Conservation (phyloP, 2,329 filamentous ascomycete species). For the Paracorniculantispora psalliotae region DNA sequence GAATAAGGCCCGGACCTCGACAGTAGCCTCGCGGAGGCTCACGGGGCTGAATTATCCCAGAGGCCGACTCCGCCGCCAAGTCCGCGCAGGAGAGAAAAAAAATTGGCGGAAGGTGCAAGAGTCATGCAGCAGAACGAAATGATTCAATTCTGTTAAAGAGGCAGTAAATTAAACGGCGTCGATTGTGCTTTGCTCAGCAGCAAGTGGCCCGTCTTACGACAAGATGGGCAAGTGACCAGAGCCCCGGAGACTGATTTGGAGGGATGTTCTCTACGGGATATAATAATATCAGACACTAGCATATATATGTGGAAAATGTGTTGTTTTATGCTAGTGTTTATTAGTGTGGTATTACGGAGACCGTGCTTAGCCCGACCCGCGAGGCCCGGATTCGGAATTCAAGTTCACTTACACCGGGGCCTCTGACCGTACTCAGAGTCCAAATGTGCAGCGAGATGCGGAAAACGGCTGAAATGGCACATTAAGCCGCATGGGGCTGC, state of each 20-base stretch:
- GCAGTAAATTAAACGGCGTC: not conserved
- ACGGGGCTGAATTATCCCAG: not conserved
- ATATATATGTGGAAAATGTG: fast-evolving
- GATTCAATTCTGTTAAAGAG: not conserved
- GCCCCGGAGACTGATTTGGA: not conserved
- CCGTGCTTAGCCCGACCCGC: conserved; percentile 1
- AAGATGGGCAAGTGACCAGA: not conserved
- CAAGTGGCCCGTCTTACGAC: not conserved
- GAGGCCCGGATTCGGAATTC: not conserved
- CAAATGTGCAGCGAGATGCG: not conserved
- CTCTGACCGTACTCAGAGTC: not conserved
- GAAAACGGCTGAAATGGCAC: not conserved
- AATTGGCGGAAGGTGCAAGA: not conserved
- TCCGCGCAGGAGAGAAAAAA: not conserved
- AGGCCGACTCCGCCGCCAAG: not conserved
- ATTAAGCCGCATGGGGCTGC: not conserved
- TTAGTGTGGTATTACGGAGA: not conserved
- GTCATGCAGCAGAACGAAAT: not conserved
- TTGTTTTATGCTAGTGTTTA: not conserved
- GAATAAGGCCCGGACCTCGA: not conserved
- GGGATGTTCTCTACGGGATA: not conserved
- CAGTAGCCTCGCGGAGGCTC: not conserved
- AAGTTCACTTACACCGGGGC: conserved; percentile 9
- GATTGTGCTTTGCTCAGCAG: not conserved
- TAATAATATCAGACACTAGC: too few species aligned